Conservation (phyloP, 495 filamentous ascomycete species). For the Aspergillus homomorphus region DNA sequence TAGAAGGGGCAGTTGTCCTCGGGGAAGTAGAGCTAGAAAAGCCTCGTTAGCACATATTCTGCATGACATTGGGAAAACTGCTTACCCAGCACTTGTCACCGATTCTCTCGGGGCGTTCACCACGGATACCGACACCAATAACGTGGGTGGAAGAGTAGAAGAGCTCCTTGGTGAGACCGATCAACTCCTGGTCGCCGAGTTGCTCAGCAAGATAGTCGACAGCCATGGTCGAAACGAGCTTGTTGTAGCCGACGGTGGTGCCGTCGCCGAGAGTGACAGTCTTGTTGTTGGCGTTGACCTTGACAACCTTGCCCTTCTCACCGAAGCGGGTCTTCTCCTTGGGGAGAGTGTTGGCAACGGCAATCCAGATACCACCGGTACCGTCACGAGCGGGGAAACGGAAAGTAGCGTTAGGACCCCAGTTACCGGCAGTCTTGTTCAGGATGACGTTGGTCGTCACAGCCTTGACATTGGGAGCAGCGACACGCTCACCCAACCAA, state of each 20-base stretch:
- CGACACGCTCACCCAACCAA: constrained; percentile 99
- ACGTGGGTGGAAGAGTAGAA: constrained; percentile 98
- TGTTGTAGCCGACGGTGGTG: constrained; percentile 86
- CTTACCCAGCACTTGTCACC: constrained; percentile 98
- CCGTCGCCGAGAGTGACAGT: constrained; percentile 79
- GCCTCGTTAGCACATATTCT: neutral
- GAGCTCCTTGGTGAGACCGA: constrained; percentile 81
- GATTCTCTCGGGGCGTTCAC: constrained; percentile 88
- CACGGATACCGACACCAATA: constrained; percentile 92
- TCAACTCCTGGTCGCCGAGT: constrained; percentile 82
- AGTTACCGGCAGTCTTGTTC: constrained; percentile 93
- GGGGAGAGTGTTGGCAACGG: constrained; percentile 89
- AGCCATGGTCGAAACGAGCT: constrained; percentile 94
- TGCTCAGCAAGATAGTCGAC: constrained; percentile 84
- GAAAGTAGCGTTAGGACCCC: constrained; percentile 98
- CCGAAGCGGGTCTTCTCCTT: constrained; percentile 89
- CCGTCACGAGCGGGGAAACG: constrained; percentile 94
- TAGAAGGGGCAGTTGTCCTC: constrained; percentile 99
- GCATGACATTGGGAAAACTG: neutral
- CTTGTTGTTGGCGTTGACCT: constrained; percentile 56
- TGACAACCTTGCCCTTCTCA: constrained; percentile 70
- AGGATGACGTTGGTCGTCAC: constrained; percentile 94
- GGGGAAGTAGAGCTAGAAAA: constrained; percentile 86
- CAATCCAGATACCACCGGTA: constrained; percentile 98
- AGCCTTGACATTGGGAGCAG: constrained; percentile 92